Conservation (phyloP, 2,329 filamentous ascomycete species). For the Canariomyces notabilis region DNA sequence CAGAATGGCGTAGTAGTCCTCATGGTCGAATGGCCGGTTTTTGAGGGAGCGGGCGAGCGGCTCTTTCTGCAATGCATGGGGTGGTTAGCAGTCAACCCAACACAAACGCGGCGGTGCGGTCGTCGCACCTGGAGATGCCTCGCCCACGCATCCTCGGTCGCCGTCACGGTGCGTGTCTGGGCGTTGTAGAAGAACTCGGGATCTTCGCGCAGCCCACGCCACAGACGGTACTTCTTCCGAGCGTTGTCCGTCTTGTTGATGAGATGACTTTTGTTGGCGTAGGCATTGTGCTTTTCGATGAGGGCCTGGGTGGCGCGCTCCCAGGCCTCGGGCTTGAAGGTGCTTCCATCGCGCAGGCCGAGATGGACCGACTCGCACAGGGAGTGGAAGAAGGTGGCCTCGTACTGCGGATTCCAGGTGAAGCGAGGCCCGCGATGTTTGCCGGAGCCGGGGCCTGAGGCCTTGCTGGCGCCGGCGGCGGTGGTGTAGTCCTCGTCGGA, state of each 20-base stretch:
- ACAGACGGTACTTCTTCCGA: constrained; percentile 57
- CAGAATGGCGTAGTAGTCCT: constrained; percentile 56
- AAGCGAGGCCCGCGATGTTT: constrained; percentile 45
- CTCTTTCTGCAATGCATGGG: constrained; percentile 42
- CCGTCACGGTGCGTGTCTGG: constrained; percentile 46
- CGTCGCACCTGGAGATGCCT: constrained; percentile 51
- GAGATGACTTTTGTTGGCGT: constrained; percentile 55
- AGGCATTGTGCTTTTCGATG: constrained; percentile 51
- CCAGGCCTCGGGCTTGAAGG: constrained; percentile 59
- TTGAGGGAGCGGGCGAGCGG: constrained; percentile 53
- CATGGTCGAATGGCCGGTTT: constrained; percentile 55
- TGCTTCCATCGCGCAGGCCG: constrained; percentile 52
- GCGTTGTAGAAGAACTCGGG: constrained; percentile 53
- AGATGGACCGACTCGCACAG: constrained; percentile 55
- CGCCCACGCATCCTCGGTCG: constrained; percentile 53
- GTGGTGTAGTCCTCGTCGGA: constrained; percentile 31
- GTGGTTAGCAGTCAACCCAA: constrained; percentile 13
- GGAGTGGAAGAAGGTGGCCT: constrained; percentile 57
- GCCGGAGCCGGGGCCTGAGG: constrained; percentile 18
- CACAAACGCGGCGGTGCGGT: background rate
- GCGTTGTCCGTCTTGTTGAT: constrained; percentile 62
- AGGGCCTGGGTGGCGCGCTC: constrained; percentile 51
- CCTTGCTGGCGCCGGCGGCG: constrained; percentile 11
- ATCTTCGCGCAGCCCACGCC: constrained; percentile 54
- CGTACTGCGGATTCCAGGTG: constrained; percentile 55